Conservation (phyloP, 148 eudicot genomes). For the Chenopodium berlandieri region DNA sequence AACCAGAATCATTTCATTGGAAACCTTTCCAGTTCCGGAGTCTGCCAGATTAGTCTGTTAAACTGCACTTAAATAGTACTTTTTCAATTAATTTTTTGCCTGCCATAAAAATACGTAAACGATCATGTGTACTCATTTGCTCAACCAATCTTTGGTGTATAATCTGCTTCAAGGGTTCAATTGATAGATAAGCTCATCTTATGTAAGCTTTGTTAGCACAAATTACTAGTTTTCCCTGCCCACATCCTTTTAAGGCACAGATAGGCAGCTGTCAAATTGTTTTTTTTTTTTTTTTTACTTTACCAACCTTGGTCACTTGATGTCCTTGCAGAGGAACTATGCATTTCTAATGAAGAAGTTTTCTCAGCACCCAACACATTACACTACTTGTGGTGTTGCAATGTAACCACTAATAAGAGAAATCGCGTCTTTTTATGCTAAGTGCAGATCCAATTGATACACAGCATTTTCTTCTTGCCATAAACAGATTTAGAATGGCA, state of each 20-base stretch:
- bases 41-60: not conserved
- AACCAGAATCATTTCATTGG: not conserved
- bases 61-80: not conserved
- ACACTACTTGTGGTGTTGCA: not conserved
- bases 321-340: not conserved
- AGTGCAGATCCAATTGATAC: not conserved
- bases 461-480: not conserved
- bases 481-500: not conserved
- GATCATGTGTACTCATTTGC: not conserved
- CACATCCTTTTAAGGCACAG: not conserved
- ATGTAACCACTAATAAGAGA: not conserved
- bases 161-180: no score
- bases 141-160: not conserved
- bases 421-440: not conserved
- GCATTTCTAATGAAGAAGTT: not conserved
- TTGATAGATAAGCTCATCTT: no score
- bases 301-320: not conserved
- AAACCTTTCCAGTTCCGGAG: not conserved
- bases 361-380: not conserved
- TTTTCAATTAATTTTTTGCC: not conserved
- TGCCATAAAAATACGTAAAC: not conserved
- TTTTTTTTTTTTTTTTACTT: not conserved
- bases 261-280: no score
- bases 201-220: not conserved
- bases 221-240: not conserved